phyloP scores from a whole-genome alignment of 306 rosid genomes.

The Hippophae rhamnoides region DNA sequence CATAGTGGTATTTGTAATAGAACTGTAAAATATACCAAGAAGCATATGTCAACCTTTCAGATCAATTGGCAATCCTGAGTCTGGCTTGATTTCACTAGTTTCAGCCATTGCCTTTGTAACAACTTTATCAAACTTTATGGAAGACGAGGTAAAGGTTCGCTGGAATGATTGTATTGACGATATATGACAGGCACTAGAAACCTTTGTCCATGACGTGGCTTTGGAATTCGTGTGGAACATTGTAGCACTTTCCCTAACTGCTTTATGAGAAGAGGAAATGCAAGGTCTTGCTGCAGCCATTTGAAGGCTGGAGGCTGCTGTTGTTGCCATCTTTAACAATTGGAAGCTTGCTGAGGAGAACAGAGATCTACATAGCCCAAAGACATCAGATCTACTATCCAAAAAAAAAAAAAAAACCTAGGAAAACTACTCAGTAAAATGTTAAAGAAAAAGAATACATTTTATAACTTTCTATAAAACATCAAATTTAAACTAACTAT shows the following conservation, averaged over 20 bases:
- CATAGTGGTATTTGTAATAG: neutral
- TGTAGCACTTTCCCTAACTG: conserved; percentile 21
- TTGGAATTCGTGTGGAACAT: conserved; percentile 30
- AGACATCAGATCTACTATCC: conserved; percentile 1
- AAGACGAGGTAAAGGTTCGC: conserved; percentile 24
- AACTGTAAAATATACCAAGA: neutral
- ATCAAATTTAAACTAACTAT: no score
- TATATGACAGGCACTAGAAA: conserved; percentile 48
- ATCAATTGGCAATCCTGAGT: conserved; percentile 74
- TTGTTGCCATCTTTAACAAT: conserved; percentile 49
- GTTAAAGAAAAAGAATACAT: neutral
- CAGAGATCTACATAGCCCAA: conserved; percentile 23
- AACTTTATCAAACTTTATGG: conserved; percentile 32
- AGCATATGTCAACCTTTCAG: conserved; percentile 45
- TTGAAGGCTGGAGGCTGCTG: conserved; percentile 58
- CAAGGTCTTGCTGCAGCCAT: conserved; percentile 45
- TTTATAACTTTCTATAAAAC: neutral
- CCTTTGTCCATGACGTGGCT: conserved; percentile 38
- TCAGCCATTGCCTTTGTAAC: conserved; percentile 49
- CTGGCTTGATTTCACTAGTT: conserved; percentile 40
- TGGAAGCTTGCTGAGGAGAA: conserved; percentile 20
- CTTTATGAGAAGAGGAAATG: conserved; percentile 38
- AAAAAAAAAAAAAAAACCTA: neutral
- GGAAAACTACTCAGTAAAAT: neutral
- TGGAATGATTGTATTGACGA: conserved; percentile 41